Conservation (phyloP, 768 basidiomycete species). For the Leccinum variicolor region DNA sequence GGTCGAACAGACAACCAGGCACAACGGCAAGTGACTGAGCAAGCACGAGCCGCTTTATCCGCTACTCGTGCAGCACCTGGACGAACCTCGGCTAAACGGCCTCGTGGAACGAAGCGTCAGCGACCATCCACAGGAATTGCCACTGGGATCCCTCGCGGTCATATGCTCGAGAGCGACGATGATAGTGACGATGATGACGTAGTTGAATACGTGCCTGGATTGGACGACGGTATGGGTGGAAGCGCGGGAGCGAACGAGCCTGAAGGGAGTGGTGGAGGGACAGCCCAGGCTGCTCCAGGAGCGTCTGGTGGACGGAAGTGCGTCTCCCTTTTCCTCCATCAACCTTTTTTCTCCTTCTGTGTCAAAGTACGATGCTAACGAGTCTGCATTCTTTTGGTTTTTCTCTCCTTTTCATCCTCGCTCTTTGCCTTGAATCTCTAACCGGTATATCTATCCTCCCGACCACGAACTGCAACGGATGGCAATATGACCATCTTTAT, state of each 20-base stretch:
- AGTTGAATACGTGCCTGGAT: slow-evolving; percentile 19
- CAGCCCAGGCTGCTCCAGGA: slow-evolving; percentile 5
- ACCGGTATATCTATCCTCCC: background rate
- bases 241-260: background rate
- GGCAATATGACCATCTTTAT: background rate
- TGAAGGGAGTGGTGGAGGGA: slow-evolving; percentile 7
- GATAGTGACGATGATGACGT: slow-evolving; percentile 32
- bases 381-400: background rate
- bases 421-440: background rate
- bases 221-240: background rate
- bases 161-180: slow-evolving; percentile 23
- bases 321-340: slow-evolving; percentile 10
- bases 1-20: background rate
- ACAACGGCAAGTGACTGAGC: background rate
- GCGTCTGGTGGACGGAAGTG: slow-evolving; percentile 26
- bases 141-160: background rate
- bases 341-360: background rate
- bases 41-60: background rate
- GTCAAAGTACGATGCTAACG: slow-evolving; percentile 11
- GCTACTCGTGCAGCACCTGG: background rate
- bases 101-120: slow-evolving; percentile 22
- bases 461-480: slow-evolving; percentile 1
- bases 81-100: slow-evolving; percentile 18
- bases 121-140: slow-evolving; percentile 2
- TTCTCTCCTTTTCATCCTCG: background rate